Evolutionary conservation across 306 rosid species (phyloP).

Genomic region (Vigna angularis): DNA sequence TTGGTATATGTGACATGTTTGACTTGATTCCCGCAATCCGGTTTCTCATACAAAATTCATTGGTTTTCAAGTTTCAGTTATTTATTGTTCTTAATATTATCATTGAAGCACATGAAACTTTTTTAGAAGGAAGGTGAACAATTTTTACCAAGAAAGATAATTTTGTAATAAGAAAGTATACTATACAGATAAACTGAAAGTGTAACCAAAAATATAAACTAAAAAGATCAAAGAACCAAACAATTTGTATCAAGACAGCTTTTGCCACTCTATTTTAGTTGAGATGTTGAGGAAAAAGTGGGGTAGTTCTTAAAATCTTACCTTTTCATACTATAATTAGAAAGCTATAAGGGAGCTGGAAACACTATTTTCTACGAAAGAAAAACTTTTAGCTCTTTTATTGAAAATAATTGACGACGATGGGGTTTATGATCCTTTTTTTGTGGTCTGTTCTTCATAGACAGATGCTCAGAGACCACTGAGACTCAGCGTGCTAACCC

Average conservation of each 20-base stretch:
- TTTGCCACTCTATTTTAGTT: constrained; percentile 7
- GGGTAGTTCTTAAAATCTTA: not conserved
- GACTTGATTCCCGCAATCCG: constrained; percentile 32
- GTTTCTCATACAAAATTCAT: constrained; percentile 30
- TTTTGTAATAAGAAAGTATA: not conserved
- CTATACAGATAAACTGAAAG: not conserved
- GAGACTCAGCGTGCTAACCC: constrained; percentile 54
- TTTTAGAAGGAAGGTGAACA: constrained; percentile 10
- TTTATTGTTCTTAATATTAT: not conserved
- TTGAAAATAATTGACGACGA: constrained; percentile 6
- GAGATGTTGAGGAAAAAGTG: not conserved
- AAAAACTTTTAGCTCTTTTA: not conserved
- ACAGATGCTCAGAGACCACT: constrained; percentile 34
- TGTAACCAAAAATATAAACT: no score
- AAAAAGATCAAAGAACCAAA: not conserved
- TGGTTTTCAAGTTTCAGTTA: constrained; percentile 6
- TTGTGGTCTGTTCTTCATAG: constrained; percentile 33
- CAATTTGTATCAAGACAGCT: not conserved
- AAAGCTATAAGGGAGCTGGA: constrained; percentile 13
- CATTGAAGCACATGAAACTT: not conserved
- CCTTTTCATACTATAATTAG: constrained; percentile 4
- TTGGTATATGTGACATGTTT: constrained; percentile 43
- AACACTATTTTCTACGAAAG: not conserved
- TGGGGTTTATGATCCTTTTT: constrained; percentile 28
- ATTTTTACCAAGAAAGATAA: not conserved